Conservation (phyloP, 225 moss, liverwort and hornwort species). For the Neckera pumila region DNA sequence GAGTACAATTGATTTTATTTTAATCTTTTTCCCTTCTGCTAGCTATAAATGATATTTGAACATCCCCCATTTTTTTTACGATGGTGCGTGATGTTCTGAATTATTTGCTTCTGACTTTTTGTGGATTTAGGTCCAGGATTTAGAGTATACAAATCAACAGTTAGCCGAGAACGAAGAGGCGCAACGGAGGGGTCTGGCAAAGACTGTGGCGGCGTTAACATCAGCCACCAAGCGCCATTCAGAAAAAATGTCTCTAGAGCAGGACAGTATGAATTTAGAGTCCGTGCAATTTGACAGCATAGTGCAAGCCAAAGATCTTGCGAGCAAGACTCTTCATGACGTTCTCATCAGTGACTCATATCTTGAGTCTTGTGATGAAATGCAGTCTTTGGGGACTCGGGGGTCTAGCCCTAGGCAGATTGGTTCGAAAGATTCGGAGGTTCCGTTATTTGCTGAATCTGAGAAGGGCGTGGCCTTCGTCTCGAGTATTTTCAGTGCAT, state of each 20-base stretch:
- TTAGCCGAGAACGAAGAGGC: conserved; percentile 23
- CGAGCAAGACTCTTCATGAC: conserved; percentile 42
- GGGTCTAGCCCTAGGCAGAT: background rate
- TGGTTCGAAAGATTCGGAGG: background rate
- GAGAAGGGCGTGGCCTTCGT: conserved; percentile 39
- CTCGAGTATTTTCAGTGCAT: conserved; percentile 69
- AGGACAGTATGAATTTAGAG: background rate
- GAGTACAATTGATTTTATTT: background rate
- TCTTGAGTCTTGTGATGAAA: background rate
- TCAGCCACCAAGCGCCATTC: conserved; percentile 9
- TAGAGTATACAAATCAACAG: conserved; percentile 23
- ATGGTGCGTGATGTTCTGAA: background rate
- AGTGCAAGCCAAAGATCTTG: conserved; percentile 33
- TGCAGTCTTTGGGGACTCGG: background rate
- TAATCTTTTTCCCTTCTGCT: background rate
- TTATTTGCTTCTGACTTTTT: background rate
- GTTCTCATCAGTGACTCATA: conserved; percentile 8
- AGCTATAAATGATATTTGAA: background rate
- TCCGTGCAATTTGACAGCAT: background rate
- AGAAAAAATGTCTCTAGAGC: background rate
- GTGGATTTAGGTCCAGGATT: conserved; percentile 32
- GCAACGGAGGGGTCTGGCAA: conserved; percentile 21
- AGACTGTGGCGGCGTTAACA: conserved; percentile 19
- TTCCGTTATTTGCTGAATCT: conserved; percentile 1
- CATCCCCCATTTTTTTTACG: background rate